Conservation (phyloP, 73 alveolate genomes). For the Effrenium voratum region DNA sequence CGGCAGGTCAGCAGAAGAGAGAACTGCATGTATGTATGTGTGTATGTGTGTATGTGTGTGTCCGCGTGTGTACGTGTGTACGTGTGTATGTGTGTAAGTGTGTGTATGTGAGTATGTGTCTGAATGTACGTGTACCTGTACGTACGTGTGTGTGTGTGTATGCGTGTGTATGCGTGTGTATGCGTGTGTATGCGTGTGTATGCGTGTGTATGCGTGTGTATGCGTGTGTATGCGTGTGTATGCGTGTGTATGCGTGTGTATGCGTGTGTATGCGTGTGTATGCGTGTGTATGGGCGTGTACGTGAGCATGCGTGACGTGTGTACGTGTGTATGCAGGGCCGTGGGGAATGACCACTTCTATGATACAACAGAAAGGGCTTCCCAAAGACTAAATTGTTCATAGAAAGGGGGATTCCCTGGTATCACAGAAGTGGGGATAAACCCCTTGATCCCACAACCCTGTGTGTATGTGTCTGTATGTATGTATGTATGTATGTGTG, state of each 20-base stretch:
- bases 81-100: no score
- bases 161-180: no score
- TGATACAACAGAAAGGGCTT: no score
- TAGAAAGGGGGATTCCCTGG: no score
- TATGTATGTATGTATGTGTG: not conserved
- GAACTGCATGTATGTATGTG: not conserved
- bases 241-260: no score
- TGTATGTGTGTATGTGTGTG: not conserved
- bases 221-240: not conserved
- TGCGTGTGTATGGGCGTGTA: not conserved
- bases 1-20: no score
- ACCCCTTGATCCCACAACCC: no score
- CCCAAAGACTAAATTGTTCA: no score
- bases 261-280: no score
- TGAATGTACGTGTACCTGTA: not conserved
- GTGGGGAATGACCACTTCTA: no score
- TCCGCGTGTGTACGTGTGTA: not conserved
- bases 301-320: not conserved
- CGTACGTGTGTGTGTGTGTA: not conserved
- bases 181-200: no score
- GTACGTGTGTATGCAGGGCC: not conserved
- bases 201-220: not conserved
- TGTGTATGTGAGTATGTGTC: not conserved
- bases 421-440: no score
- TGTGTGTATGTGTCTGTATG: not conserved